Base-by-base conservation (phyloP, 192 early-diverging fungal species). In the Thoreauomyces humboldtii region DNA sequence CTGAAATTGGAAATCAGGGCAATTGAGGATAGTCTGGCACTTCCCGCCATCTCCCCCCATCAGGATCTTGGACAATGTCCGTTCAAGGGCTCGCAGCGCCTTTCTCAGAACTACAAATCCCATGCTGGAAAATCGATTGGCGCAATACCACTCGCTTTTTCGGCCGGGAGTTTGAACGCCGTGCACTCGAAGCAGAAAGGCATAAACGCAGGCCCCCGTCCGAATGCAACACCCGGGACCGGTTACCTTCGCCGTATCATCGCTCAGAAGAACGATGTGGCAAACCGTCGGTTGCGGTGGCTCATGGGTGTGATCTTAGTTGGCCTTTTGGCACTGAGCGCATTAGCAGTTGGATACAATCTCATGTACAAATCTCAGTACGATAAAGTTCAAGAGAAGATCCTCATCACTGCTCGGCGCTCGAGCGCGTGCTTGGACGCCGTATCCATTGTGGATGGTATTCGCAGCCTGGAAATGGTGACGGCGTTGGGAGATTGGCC, bases 231-330 rank as follows among this genome's bases (percentile, higher is more conserved):
- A 24, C 25, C 44, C 3, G 44, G 25, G 12, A 46, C 22, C 9
- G 14, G 22, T 3, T 64, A 56, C 50, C 35, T 77, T 35, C 68
- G 63, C 15, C 21, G 48, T 25, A 35, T 78, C 12, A 59, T 78
- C 14, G 60, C 65, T 4, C 42, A 69, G 14, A 46, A 46, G 28
- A 74, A 69, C 54, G 44, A 56, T 14, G n/a, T 24, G 17, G 51
- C 76, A 31, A 69, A 71, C 36, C 57, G 61, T 35, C 67, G 62
- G 12, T 35, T 78, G 32, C 52, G 28, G n/a, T 65, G 34, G 22
- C 54, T 78, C 38, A 46, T 51, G 17, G 9, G 27, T 25, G 69
- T 61, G 2, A 64, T 68, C 33, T 37, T 74, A 2, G 12, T 78
- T 27, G 58, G 65, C 15, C 33, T 78, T 4, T 19, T 72, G 0